Conservation (phyloP, 768 basidiomycete genomes). For the Russula foetens region DNA sequence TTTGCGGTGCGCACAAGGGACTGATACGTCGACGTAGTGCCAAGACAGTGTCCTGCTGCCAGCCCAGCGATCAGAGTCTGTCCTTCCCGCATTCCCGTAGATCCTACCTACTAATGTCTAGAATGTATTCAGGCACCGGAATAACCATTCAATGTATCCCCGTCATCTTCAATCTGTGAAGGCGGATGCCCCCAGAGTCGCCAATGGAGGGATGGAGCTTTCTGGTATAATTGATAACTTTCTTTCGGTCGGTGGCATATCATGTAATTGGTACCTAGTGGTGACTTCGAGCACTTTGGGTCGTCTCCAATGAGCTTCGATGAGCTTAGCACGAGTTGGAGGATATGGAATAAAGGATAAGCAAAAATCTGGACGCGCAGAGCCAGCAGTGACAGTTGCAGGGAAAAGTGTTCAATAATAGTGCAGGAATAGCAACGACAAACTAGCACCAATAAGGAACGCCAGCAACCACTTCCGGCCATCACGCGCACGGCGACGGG, state of each 20-base stretch:
- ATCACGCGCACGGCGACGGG: conserved; percentile 78
- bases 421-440: conserved; percentile 89
- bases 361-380: neutral
- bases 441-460: conserved; percentile 86
- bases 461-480: conserved; percentile 83
- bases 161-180: neutral
- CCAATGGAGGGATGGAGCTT: neutral
- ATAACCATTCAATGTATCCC: neutral
- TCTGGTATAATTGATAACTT: neutral
- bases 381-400: neutral
- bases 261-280: neutral
- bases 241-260: neutral
- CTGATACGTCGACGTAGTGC: neutral
- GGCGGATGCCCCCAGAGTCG: neutral
- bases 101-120: neutral
- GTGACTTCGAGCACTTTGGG: neutral
- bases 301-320: neutral
- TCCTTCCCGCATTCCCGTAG: neutral
- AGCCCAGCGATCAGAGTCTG: neutral
- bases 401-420: conserved; percentile 48
- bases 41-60: neutral
- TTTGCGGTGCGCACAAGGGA: neutral
- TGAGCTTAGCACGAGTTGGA: neutral
- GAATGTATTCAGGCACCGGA: neutral
- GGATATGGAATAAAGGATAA: neutral